Evolutionary conservation across 139 green algal genomes (phyloP).

Genomic region (Pycnococcus provasolii): DNA sequence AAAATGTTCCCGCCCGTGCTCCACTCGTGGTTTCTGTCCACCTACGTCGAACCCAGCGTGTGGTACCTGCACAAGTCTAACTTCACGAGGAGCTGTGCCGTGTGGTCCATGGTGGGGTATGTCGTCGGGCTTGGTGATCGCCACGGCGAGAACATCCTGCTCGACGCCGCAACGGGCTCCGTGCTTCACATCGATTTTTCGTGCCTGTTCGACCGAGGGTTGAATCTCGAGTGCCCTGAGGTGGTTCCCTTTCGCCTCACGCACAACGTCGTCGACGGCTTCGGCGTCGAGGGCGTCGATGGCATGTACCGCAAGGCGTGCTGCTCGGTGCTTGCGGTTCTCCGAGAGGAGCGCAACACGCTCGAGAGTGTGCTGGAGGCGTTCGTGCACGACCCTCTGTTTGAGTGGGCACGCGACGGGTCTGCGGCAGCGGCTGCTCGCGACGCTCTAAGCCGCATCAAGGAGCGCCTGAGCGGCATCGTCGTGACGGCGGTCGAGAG

Average conservation of each 20-base stretch:
- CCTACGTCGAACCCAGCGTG: constrained; percentile 62
- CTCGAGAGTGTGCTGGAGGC: constrained; percentile 88
- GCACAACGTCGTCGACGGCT: constrained; percentile 92
- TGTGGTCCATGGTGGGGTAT: constrained; percentile 53
- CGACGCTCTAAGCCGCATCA: constrained; percentile 33
- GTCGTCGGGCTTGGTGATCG: constrained; percentile 34
- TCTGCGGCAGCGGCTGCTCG: constrained; percentile 3
- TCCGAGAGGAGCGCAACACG: constrained; percentile 47
- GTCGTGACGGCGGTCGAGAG: constrained; percentile 64
- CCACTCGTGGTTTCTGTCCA: constrained; percentile 66
- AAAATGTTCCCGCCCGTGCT: constrained; percentile 63
- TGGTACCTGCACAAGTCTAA: constrained; percentile 67
- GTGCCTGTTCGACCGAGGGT: constrained; percentile 85
- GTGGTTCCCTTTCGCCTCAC: constrained; percentile 94
- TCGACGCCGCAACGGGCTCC: constrained; percentile 42
- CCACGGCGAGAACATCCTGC: constrained; percentile 93
- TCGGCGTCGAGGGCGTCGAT: constrained; percentile 79
- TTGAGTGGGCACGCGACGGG: constrained; percentile 65
- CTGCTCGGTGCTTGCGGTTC: constrained; percentile 73
- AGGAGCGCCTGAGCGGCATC: constrained; percentile 34
- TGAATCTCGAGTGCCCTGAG: constrained; percentile 70
- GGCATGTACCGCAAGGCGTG: constrained; percentile 68
- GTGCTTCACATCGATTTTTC: constrained; percentile 88
- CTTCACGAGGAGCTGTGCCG: constrained; percentile 66
- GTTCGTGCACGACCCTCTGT: constrained; percentile 92